phyloP scores from a whole-genome alignment of 1,284 basidiomycete genomes.

The Tylopilus sp. region DNA sequence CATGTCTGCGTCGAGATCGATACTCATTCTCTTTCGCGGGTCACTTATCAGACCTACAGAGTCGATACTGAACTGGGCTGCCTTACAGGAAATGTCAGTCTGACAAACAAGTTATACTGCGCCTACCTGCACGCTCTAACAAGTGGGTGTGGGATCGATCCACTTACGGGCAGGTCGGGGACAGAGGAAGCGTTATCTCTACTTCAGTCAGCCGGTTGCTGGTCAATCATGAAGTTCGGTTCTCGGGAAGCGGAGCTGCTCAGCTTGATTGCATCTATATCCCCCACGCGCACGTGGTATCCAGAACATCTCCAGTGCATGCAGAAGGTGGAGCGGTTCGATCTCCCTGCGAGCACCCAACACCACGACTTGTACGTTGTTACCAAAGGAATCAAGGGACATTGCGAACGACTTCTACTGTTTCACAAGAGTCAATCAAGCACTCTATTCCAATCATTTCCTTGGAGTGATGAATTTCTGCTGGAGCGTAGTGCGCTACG shows the following conservation, averaged over 20 bases:
- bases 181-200: conserved; percentile 46
- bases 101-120: conserved; percentile 40
- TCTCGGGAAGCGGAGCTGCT: conserved; percentile 35
- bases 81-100: conserved; percentile 37
- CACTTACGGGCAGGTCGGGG: conserved; percentile 45
- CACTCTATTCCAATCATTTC: neutral
- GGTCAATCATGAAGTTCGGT: conserved; percentile 40
- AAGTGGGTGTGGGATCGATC: conserved; percentile 41
- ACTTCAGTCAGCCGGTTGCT: conserved; percentile 39
- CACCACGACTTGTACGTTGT: neutral
- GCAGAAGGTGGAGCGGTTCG: neutral
- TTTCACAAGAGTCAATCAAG: neutral
- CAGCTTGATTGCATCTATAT: conserved; percentile 35
- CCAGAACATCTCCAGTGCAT: conserved; percentile 23
- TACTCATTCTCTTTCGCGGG: conserved; percentile 1
- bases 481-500: neutral
- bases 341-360: neutral
- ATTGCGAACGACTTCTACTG: neutral
- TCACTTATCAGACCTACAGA: conserved; percentile 39
- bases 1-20: conserved; percentile 29
- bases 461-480: neutral
- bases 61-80: conserved; percentile 41
- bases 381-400: neutral
- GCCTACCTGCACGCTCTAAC: conserved; percentile 49
- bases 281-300: conserved; percentile 40